Conservation (phyloP, 495 filamentous ascomycete genomes). For the Tuber brumale region DNA sequence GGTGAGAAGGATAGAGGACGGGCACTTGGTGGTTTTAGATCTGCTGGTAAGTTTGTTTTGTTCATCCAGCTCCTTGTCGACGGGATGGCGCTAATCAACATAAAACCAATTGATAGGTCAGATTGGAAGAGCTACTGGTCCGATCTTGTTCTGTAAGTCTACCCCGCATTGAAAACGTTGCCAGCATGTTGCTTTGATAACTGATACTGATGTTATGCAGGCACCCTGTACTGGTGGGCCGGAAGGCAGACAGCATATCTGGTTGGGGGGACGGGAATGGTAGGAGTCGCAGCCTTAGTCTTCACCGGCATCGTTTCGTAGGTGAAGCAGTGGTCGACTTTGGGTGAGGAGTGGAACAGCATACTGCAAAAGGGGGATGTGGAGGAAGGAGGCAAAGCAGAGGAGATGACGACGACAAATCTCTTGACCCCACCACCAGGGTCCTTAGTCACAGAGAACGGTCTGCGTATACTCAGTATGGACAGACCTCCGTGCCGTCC, state of each 20-base stretch:
- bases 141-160: conserved; percentile 68
- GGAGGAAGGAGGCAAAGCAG: conserved; percentile 6
- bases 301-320: conserved; percentile 54
- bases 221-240: conserved; percentile 97
- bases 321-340: conserved; percentile 38
- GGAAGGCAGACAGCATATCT: conserved; percentile 78
- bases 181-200: background rate
- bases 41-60: conserved; percentile 53
- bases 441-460: background rate
- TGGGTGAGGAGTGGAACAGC: conserved; percentile 3
- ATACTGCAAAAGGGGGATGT: background rate
- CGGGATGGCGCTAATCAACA: conserved; percentile 8
- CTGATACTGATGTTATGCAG: conserved; percentile 12
- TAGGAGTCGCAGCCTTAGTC: conserved; percentile 61
- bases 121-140: conserved; percentile 76
- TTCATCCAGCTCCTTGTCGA: background rate
- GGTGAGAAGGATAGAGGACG: conserved; percentile 70
- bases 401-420: background rate
- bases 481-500: background rate
- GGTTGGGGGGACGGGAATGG: conserved; percentile 71
- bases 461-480: background rate
- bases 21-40: conserved; percentile 77
- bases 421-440: background rate
- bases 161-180: background rate
- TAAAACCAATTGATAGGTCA: conserved; percentile 53